Evolutionary conservation across 768 basidiomycete species (phyloP), one percentile per base, ranked within the genome.

Genomic region (Nevesoporus exiguus): DNA sequence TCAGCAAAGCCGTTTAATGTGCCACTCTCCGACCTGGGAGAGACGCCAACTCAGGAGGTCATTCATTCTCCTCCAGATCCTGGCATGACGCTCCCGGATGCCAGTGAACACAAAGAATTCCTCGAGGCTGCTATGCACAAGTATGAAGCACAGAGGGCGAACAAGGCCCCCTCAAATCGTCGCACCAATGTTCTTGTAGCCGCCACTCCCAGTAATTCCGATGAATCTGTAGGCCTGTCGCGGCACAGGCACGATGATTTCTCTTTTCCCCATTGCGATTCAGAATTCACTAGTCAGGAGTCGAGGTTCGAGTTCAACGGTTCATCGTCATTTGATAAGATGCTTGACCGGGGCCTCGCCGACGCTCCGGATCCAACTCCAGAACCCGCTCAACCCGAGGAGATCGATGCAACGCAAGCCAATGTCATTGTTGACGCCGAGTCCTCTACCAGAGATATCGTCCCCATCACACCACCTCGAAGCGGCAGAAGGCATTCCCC

Each of bases 11-110:
- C 77, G 47, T 84, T 88, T 48, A 66, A 77, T 40, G 68, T 82
- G 19, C 87, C 86, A 49, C 69, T 88, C 43, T 79, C 80, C 29
- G 79, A 84, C 58, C 73, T 85, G 17, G 80, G 72, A 48, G 72
- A 66, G 56, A 66, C 58, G 27, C 60, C 66, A 42, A 67, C 66
- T 7, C 61, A 66, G 45, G 63, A 66, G 55, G 66, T 53, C 41
- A 30, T 56, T 37, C 63, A 64, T 54, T 58, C 59, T n/a, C 70
- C 61, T 37, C 55, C 74, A 43, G 70, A 81, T 27, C 81, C 81
- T 15, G 78, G 68, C 33, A 63, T 75, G 31, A 83, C 83, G 19
- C 83, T 84, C n/a, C 72, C 73, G 5, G 66, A 74, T 49, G 79
- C 79, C 2, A 73, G 71, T 41, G 69, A 74, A 15, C 66, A 68